These are phyloP conservation scores for Pulveroboletus sp. DNA, from an alignment of 768 basidiomycete species.

Conservation along the genomic window DNA sequence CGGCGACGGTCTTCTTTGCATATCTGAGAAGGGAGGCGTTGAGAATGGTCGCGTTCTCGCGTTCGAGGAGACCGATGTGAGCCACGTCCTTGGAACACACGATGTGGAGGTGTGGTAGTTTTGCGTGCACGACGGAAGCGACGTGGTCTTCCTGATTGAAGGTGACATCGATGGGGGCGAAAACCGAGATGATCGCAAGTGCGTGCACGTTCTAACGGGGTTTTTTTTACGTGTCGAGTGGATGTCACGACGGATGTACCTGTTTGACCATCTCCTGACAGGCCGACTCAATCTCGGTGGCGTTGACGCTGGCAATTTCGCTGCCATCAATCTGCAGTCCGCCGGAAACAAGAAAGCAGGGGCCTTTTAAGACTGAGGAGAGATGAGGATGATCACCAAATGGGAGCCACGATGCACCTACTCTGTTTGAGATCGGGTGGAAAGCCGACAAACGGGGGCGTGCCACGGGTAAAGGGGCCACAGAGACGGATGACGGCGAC, in stretches of 20 bases:
- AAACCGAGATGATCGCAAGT: slow-evolving; percentile 48
- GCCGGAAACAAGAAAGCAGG: slow-evolving; percentile 36
- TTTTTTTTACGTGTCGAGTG: slow-evolving; percentile 4
- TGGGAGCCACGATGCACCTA: slow-evolving; percentile 19
- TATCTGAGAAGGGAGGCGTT: slow-evolving; percentile 63
- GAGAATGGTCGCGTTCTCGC: slow-evolving; percentile 67
- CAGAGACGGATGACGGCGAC: slow-evolving; percentile 66
- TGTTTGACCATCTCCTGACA: slow-evolving; percentile 37
- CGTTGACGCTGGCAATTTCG: slow-evolving; percentile 42
- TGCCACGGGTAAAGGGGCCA: slow-evolving; percentile 55
- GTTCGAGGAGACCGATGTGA: slow-evolving; percentile 56
- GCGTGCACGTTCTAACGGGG: slow-evolving; percentile 21
- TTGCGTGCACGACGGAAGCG: slow-evolving; percentile 38
- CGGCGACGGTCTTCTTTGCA: slow-evolving; percentile 52
- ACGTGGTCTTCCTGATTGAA: slow-evolving; percentile 48
- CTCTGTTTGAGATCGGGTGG: slow-evolving; percentile 33
- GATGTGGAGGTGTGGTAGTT: slow-evolving; percentile 42
- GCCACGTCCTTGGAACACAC: slow-evolving; percentile 58
- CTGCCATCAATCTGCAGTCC: slow-evolving; percentile 46
- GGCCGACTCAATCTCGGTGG: slow-evolving; percentile 44
- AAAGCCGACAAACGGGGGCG: slow-evolving; percentile 56
- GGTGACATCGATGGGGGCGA: slow-evolving; percentile 45
- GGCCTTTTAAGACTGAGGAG: slow-evolving; percentile 25
- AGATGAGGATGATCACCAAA: neutral
- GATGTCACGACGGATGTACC: slow-evolving; percentile 15